Evolutionary conservation across 352 stramenopile genomes (phyloP).

Genomic region (Globisporangium recalcitrans): DNA sequence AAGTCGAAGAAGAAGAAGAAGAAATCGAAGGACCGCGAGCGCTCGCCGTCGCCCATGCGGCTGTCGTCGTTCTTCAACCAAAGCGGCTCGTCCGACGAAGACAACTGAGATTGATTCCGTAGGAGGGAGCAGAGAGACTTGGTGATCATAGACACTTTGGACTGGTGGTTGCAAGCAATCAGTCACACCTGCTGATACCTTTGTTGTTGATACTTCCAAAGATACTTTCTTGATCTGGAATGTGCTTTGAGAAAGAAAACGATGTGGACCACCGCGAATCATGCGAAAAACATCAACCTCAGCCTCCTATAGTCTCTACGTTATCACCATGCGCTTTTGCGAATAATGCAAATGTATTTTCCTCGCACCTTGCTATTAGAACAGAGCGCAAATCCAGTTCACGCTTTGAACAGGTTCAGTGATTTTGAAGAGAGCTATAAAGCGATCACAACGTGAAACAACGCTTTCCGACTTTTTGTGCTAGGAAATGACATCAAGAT

Average conservation of each 20-base stretch:
- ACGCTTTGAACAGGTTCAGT: background rate
- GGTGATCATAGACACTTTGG: background rate
- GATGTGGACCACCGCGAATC: background rate
- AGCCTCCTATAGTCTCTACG: background rate
- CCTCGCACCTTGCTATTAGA: no score
- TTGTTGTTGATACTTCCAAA: background rate
- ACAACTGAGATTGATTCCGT: no score
- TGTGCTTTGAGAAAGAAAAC: no score
- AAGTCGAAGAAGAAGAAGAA: conserved; percentile 56
- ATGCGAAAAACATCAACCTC: background rate
- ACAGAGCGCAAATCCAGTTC: no score
- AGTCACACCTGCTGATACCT: background rate
- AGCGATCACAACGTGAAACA: background rate
- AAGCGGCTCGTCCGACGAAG: conserved; percentile 18
- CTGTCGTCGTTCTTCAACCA: conserved; percentile 91
- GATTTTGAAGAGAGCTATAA: background rate
- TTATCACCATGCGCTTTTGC: background rate
- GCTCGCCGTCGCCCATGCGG: conserved; percentile 58
- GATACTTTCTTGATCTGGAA: background rate
- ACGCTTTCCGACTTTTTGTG: background rate
- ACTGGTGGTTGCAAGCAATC: background rate
- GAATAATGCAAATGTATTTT: background rate
- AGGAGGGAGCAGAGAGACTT: background rate
- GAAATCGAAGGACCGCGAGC: conserved; percentile 39
- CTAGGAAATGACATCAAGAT: background rate